Evolutionary conservation across 208 protist species (phyloP).

Genomic region (Novymonas esmeraldas): DNA sequence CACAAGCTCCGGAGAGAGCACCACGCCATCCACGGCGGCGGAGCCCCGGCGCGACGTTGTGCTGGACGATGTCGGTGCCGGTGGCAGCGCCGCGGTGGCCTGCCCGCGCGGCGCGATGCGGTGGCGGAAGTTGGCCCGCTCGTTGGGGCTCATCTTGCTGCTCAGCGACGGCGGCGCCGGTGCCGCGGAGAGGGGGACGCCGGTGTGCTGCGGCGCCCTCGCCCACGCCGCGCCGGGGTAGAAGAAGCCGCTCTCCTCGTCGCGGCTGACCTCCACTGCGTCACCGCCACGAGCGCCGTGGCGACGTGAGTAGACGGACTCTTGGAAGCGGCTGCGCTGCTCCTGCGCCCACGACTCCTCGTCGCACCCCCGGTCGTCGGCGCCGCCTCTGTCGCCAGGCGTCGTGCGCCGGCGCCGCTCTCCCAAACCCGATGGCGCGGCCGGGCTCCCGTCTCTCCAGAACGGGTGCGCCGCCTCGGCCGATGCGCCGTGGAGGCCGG

Average conservation of each 20-base stretch:
- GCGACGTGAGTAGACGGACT: constrained; percentile 1
- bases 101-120: constrained; percentile 14
- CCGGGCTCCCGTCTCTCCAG: background rate
- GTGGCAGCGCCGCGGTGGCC: background rate
- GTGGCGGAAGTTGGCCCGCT: constrained; percentile 13
- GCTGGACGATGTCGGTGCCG: background rate
- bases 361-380: constrained; percentile 6
- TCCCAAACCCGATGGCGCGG: background rate
- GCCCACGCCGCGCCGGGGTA: constrained; percentile 1
- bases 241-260: background rate
- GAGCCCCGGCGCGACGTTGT: background rate
- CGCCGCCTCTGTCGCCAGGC: constrained; percentile 2
- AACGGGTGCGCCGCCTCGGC: background rate
- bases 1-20: too few relatives aligned
- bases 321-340: constrained; percentile 11
- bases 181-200: background rate
- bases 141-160: background rate
- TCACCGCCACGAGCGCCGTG: background rate
- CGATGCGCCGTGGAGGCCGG: background rate
- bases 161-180: background rate
- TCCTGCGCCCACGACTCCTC: constrained; percentile 17
- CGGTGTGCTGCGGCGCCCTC: background rate
- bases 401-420: background rate
- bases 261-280: constrained; percentile 2
- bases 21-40: too few relatives aligned